Evolutionary conservation across 306 rosid genomes (phyloP).

Genomic region (Potentilla sterilis): DNA sequence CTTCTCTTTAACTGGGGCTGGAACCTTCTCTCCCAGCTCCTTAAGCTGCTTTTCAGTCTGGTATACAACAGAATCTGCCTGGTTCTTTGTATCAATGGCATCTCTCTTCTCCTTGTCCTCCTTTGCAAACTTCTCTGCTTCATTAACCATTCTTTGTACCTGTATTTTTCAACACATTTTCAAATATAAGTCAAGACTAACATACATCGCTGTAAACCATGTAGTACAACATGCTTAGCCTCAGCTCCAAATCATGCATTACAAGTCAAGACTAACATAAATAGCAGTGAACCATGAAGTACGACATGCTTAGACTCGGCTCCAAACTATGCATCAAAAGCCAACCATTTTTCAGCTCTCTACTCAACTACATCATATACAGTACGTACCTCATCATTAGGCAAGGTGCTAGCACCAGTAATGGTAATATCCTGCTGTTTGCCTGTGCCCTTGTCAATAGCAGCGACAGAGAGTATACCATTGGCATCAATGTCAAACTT

Average conservation of each 20-base stretch:
- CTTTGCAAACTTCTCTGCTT: conserved; percentile 75
- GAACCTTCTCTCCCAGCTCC: conserved; percentile 70
- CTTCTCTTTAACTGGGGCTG: conserved; percentile 59
- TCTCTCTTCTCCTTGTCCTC: conserved; percentile 97
- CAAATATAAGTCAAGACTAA: conserved; percentile 17
- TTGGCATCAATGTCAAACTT: conserved; percentile 94
- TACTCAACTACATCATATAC: background rate
- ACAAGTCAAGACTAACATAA: too few species aligned
- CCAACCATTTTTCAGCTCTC: conserved; percentile 13
- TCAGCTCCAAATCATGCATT: background rate
- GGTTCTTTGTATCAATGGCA: conserved; percentile 81
- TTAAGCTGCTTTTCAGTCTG: conserved; percentile 78
- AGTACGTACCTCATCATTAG: conserved; percentile 71
- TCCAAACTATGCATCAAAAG: background rate
- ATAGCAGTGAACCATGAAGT: background rate
- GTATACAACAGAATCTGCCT: conserved; percentile 73
- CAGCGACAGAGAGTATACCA: conserved; percentile 85
- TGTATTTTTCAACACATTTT: conserved; percentile 27
- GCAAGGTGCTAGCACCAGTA: conserved; percentile 97
- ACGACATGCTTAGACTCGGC: too few species aligned
- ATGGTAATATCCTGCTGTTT: conserved; percentile 95
- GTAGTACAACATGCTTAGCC: background rate
- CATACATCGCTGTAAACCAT: background rate
- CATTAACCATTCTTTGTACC: conserved; percentile 83
- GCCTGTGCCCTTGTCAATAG: conserved; percentile 91